Evolutionary conservation across 2,329 filamentous ascomycete genomes (phyloP).

Genomic region (Aspergillus hiratsukae): DNA sequence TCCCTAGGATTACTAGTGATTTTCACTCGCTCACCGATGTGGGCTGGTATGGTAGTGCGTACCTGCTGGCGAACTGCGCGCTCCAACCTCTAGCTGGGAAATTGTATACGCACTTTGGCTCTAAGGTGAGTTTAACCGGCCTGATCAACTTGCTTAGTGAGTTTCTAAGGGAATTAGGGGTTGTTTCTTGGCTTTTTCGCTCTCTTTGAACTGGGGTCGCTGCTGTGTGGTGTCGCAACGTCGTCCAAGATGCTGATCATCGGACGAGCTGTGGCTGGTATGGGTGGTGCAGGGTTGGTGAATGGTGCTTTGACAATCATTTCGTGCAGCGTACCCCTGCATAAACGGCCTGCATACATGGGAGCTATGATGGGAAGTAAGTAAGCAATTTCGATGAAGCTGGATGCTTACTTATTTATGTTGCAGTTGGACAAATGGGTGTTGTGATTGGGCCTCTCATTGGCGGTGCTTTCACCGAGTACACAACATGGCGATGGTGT

Average conservation of each 20-base stretch:
- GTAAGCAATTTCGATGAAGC: constrained; percentile 29
- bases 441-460: neutral
- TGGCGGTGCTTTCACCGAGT: neutral
- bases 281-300: constrained; percentile 23
- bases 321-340: constrained; percentile 19
- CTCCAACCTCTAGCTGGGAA: constrained; percentile 3
- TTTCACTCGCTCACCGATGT: constrained; percentile 32
- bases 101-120: constrained; percentile 10
- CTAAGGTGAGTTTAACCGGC: constrained; percentile 22
- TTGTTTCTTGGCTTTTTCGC: constrained; percentile 22
- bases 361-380: constrained; percentile 22
- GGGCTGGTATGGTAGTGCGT: constrained; percentile 36
- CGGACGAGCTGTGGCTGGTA: constrained; percentile 24
- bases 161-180: constrained; percentile 8
- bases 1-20: constrained; percentile 46
- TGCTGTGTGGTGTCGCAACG: constrained; percentile 22
- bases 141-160: neutral
- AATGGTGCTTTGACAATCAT: constrained; percentile 26
- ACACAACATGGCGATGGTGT: constrained; percentile 22
- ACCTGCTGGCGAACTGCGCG: constrained; percentile 34
- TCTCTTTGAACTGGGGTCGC: constrained; percentile 26
- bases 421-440: no score
- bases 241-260: constrained; percentile 28
- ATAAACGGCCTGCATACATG: constrained; percentile 19
- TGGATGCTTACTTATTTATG: constrained; percentile 12